Percentiles rank a stretch among this genome's conserved stretches.
Conservation (phyloP, 164 flowering plant genomes). For the Vitis labrusca region DNA sequence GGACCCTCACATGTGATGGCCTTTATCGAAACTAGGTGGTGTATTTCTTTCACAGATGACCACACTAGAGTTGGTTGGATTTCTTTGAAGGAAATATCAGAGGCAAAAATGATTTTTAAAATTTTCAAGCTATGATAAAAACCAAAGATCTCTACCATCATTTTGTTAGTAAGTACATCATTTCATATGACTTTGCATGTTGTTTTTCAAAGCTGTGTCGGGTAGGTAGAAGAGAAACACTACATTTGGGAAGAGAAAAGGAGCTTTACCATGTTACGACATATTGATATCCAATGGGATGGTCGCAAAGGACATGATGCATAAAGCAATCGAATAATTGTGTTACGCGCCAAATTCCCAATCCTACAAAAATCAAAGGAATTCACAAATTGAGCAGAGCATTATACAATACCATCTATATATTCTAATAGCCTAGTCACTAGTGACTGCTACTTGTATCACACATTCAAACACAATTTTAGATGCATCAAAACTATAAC, state of each 20-base stretch:
- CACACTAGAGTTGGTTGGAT: too few relatives aligned
- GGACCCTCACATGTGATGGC: too few relatives aligned
- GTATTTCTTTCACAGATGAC: too few relatives aligned
- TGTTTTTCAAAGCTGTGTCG: background rate
- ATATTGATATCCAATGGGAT: constrained; percentile 80
- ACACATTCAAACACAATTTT: too few relatives aligned
- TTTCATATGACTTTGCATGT: background rate
- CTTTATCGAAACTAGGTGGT: too few relatives aligned
- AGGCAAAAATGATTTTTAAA: too few relatives aligned
- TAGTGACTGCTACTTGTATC: too few relatives aligned
- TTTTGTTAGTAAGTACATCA: background rate
- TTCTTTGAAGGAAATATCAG: too few relatives aligned
- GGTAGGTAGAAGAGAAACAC: background rate
- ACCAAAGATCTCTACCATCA: too few relatives aligned
- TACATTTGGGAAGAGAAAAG: background rate
- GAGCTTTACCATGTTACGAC: constrained; percentile 68
- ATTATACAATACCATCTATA: background rate
- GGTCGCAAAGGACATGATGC: constrained; percentile 84
- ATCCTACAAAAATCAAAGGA: constrained; percentile 52
- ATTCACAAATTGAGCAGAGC: background rate
- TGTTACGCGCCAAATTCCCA: constrained; percentile 67
- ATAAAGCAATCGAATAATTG: constrained; percentile 77
- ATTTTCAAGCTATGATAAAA: too few relatives aligned
- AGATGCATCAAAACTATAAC: too few relatives aligned
- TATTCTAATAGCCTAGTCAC: background rate